Conservation (phyloP, 2,329 filamentous ascomycete genomes). For the Botrytis cinerea region DNA sequence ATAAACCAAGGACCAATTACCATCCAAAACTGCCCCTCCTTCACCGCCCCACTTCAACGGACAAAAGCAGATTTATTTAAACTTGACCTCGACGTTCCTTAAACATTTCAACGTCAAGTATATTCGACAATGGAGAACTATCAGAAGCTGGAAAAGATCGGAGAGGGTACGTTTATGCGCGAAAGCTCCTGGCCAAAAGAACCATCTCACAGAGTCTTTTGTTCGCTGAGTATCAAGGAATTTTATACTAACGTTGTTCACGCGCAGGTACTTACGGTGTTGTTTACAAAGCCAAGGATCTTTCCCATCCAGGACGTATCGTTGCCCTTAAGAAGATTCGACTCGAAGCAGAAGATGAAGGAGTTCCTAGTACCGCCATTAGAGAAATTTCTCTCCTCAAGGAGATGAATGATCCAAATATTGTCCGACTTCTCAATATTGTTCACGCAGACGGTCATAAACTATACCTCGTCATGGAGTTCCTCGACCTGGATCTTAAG, state of each 20-base stretch:
- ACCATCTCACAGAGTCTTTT: constrained; percentile 3
- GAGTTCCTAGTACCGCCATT: constrained; percentile 88
- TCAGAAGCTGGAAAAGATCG: constrained; percentile 94
- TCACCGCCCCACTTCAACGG: constrained; percentile 27
- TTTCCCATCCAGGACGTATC: constrained; percentile 78
- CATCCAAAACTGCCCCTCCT: constrained; percentile 31
- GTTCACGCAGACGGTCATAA: constrained; percentile 94
- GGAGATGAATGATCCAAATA: constrained; percentile 91
- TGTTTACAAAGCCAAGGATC: constrained; percentile 90
- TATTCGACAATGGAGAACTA: constrained; percentile 75
- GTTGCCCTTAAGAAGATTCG: constrained; percentile 95
- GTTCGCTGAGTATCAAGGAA: constrained; percentile 10
- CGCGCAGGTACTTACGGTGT: constrained; percentile 84
- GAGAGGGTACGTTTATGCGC: constrained; percentile 68
- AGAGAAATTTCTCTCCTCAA: constrained; percentile 93
- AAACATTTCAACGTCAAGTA: constrained; percentile 26
- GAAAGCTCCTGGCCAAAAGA: neutral
- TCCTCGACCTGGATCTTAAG: constrained; percentile 87
- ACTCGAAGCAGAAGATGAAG: constrained; percentile 92
- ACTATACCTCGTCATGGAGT: constrained; percentile 90
- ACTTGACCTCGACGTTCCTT: constrained; percentile 37
- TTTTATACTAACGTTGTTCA: constrained; percentile 30
- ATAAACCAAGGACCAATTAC: constrained; percentile 22
- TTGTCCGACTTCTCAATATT: constrained; percentile 85
- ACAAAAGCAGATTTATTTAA: constrained; percentile 36